These are phyloP conservation scores for Chytriomyces sp. DNA, from an alignment of 192 early-diverging fungal genomes.

Conservation along the genomic window DNA sequence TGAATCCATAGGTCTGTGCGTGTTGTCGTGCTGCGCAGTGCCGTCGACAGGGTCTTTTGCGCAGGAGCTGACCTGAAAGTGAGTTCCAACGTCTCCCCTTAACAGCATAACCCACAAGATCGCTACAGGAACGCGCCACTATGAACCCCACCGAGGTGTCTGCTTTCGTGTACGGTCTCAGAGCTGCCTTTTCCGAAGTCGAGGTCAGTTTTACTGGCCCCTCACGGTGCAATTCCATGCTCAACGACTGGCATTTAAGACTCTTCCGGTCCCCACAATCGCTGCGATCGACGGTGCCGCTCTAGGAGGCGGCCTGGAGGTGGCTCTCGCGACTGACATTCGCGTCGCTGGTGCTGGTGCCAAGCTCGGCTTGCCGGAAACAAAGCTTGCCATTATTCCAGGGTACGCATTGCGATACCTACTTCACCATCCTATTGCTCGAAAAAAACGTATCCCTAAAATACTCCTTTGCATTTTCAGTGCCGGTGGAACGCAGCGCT, in stretches of 20 bases:
- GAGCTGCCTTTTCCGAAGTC: conserved; percentile 77
- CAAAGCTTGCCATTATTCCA: conserved; percentile 92
- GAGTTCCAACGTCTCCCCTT: neutral
- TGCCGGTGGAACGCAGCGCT: conserved; percentile 92
- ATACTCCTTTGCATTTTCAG: conserved; percentile 40
- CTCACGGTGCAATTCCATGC: neutral
- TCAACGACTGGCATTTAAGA: conserved; percentile 38
- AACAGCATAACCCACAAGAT: neutral
- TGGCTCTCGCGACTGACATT: conserved; percentile 88
- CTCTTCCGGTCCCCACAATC: conserved; percentile 90
- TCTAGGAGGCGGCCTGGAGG: conserved; percentile 89
- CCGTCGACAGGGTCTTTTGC: conserved; percentile 85
- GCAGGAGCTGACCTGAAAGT: conserved; percentile 94
- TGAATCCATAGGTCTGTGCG: conserved; percentile 56
- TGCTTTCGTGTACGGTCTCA: conserved; percentile 77
- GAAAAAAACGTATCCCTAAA: neutral
- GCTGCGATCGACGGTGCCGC: conserved; percentile 92
- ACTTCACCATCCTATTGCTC: neutral
- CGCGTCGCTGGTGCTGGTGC: conserved; percentile 73
- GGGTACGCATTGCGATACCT: conserved; percentile 56
- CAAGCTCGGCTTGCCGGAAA: conserved; percentile 88
- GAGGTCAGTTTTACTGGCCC: conserved; percentile 60
- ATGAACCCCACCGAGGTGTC: conserved; percentile 80
- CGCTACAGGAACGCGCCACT: conserved; percentile 69
- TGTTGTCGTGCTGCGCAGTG: conserved; percentile 79